Conservation (phyloP, 192 early-diverging fungal species). For the Spizellomyces punctatus region DNA sequence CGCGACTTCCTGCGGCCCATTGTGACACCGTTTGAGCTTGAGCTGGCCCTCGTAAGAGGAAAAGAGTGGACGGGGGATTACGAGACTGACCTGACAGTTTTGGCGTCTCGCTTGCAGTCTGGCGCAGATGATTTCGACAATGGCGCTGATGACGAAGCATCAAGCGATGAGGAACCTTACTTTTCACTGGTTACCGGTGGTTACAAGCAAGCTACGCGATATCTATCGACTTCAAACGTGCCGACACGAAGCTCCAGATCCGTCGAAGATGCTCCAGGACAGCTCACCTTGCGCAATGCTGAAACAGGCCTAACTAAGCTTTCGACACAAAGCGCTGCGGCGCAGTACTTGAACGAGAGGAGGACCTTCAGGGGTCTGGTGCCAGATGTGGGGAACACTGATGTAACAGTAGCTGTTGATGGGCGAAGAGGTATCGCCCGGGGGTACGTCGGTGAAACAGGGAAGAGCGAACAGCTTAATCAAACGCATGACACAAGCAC, state of each 20-base stretch:
- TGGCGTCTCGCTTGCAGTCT: slow-evolving; percentile 30
- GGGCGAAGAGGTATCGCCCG: slow-evolving; percentile 86
- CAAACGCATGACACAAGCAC: neutral
- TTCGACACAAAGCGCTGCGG: slow-evolving; percentile 61
- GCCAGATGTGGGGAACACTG: slow-evolving; percentile 64
- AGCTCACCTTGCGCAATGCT: slow-evolving; percentile 58
- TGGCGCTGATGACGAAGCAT: slow-evolving; percentile 44
- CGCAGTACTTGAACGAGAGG: slow-evolving; percentile 67
- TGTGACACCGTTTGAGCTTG: slow-evolving; percentile 91
- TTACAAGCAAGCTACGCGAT: slow-evolving; percentile 50
- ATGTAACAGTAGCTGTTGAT: slow-evolving; percentile 62
- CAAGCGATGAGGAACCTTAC: slow-evolving; percentile 74
- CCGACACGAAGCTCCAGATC: slow-evolving; percentile 4
- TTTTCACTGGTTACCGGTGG: slow-evolving; percentile 89
- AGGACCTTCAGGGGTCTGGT: slow-evolving; percentile 85
- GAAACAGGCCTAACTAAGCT: slow-evolving; percentile 51
- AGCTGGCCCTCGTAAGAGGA: slow-evolving; percentile 65
- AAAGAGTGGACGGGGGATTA: slow-evolving; percentile 48
- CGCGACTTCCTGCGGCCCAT: slow-evolving; percentile 90
- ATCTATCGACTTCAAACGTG: slow-evolving; percentile 1
- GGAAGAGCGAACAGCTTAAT: slow-evolving; percentile 14
- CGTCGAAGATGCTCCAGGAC: slow-evolving; percentile 21
- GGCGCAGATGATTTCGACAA: slow-evolving; percentile 31
- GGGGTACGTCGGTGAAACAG: slow-evolving; percentile 24
- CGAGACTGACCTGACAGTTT: slow-evolving; percentile 39